A percentile compares a stretch with the other conserved stretches of the same genome.
These are phyloP conservation scores for Sugiyamaella lignohabitans DNA, from an alignment of 805 yeast species.

Conservation along the genomic window DNA sequence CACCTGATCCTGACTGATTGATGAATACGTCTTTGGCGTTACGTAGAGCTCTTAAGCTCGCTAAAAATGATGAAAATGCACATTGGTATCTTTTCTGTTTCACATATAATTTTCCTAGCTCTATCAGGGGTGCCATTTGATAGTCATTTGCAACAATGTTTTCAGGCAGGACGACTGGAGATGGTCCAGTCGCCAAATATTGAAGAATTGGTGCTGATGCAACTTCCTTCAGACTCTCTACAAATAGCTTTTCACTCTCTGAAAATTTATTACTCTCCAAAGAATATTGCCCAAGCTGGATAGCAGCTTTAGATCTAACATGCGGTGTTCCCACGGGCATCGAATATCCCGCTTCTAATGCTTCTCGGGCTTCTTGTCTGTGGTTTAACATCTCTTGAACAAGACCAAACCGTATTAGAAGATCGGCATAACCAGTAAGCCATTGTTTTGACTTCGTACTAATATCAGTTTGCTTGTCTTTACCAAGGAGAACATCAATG, in stretches of 20 bases:
- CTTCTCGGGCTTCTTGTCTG: constrained; percentile 23
- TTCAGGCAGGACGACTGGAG: constrained; percentile 4
- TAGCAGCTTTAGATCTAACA: constrained; percentile 22
- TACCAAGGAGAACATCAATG: constrained; percentile 20
- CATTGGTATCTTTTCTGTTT: constrained; percentile 9
- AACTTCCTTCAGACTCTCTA: constrained; percentile 6
- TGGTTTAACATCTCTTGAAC: constrained; percentile 16
- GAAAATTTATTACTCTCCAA: constrained; percentile 1
- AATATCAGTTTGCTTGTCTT: constrained; percentile 17
- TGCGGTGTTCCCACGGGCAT: constrained; percentile 25
- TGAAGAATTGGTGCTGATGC: constrained; percentile 4
- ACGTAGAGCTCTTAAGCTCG: constrained; percentile 21
- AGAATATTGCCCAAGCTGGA: constrained; percentile 14
- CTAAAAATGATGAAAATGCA: constrained; percentile 23
- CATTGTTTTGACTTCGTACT: constrained; percentile 23
- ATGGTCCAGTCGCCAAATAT: background rate
- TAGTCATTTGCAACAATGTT: constrained; percentile 3
- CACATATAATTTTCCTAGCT: constrained; percentile 21
- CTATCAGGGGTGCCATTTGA: constrained; percentile 19
- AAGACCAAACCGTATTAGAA: constrained; percentile 28
- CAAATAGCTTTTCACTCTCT: constrained; percentile 4
- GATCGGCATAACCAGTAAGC: constrained; percentile 32
- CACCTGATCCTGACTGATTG: background rate
- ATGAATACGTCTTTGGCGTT: constrained; percentile 2
- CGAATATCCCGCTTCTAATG: constrained; percentile 24